Conservation (phyloP, 192 early-diverging fungal genomes). For the Backusella morwellensis region DNA sequence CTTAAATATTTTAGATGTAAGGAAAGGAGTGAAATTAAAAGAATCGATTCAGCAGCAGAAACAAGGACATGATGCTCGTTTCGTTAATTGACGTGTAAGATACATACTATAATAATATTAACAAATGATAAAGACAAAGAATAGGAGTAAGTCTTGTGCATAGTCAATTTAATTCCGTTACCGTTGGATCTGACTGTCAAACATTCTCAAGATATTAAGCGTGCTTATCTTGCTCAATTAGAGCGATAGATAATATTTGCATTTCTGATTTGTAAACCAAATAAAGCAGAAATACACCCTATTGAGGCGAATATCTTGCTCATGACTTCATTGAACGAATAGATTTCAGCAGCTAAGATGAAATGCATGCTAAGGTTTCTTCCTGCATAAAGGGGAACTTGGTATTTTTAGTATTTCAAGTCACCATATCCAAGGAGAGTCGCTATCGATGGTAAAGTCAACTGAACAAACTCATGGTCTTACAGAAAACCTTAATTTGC, state of each 20-base stretch:
- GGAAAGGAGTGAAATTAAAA: neutral
- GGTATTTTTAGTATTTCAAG: neutral
- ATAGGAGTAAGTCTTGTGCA: too few relatives aligned
- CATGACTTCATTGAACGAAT: neutral
- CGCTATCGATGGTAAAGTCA: neutral
- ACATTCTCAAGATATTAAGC: too few relatives aligned
- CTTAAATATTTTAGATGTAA: neutral
- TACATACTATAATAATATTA: too few relatives aligned
- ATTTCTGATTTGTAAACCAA: neutral
- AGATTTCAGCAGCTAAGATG: neutral
- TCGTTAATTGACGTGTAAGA: neutral
- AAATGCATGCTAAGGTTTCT: neutral
- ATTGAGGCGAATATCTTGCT: neutral
- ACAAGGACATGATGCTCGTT: neutral
- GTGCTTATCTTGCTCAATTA: too few relatives aligned
- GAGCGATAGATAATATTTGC: neutral
- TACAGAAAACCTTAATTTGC: neutral
- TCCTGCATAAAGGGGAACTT: neutral
- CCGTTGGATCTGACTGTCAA: too few relatives aligned
- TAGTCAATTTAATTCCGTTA: too few relatives aligned
- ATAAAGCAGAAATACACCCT: neutral
- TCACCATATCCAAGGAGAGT: neutral
- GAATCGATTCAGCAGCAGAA: neutral
- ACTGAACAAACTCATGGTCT: neutral
- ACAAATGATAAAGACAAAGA: too few relatives aligned